These are phyloP conservation scores for Mucuna pruriens DNA, from an alignment of 306 rosid species.

Conservation along the genomic window DNA sequence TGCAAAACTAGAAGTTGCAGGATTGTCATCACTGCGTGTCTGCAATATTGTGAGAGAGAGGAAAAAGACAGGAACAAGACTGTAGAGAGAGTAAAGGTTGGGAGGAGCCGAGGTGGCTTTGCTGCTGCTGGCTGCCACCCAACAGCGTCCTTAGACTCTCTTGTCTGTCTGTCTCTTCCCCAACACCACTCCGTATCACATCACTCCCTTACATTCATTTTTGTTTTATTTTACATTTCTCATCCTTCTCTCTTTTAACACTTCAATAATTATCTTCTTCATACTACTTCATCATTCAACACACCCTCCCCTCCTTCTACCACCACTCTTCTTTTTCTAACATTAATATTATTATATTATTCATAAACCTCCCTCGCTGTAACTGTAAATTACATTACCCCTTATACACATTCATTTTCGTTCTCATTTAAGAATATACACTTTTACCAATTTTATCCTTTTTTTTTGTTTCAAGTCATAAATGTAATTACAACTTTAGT, in stretches of 20 bases:
- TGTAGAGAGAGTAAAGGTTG: no score
- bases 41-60: slow-evolving; percentile 34
- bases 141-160: slow-evolving; percentile 30
- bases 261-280: slow-evolving; percentile 31
- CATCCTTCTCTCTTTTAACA: slow-evolving; percentile 24
- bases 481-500: no score
- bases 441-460: no score
- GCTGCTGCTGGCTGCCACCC: slow-evolving; percentile 9
- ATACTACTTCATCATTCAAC: slow-evolving; percentile 37
- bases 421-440: no score
- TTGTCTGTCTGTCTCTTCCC: slow-evolving; percentile 15
- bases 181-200: not conserved
- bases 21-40: slow-evolving; percentile 49
- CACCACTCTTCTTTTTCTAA: slow-evolving; percentile 21
- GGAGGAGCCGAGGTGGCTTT: no score
- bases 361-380: not conserved
- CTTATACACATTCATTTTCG: no score
- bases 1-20: slow-evolving; percentile 56
- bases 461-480: no score
- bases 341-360: not conserved
- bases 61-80: slow-evolving; percentile 26
- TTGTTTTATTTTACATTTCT: slow-evolving; percentile 14
- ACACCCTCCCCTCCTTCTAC: not conserved
- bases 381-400: no score
- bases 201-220: slow-evolving; percentile 14